These are phyloP conservation scores for Pseudogymnoascus pannorum DNA, from an alignment of 2,329 filamentous ascomycete species.

Conservation along the genomic window DNA sequence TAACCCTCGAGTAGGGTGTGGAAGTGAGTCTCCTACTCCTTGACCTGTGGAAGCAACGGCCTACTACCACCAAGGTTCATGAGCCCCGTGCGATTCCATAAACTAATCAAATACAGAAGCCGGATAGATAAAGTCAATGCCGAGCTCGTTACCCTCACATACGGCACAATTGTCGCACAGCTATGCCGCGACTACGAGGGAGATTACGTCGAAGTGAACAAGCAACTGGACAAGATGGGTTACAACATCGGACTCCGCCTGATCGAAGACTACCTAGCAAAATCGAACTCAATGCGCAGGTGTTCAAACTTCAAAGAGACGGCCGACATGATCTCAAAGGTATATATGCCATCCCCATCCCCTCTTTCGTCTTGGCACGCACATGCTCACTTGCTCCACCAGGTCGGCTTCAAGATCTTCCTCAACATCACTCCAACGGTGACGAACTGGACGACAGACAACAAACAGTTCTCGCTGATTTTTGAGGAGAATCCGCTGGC, in stretches of 20 bases:
- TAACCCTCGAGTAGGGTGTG: slow-evolving; percentile 29
- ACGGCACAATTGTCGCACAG: slow-evolving; percentile 94
- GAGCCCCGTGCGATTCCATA: slow-evolving; percentile 1
- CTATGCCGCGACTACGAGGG: slow-evolving; percentile 93
- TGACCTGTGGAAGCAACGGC: not conserved
- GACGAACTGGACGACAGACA: slow-evolving; percentile 93
- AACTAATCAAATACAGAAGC: slow-evolving; percentile 52
- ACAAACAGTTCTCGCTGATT: slow-evolving; percentile 89
- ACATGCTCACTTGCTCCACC: not conserved
- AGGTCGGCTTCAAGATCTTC: slow-evolving; percentile 99
- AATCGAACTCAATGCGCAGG: slow-evolving; percentile 80
- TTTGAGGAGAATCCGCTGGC: slow-evolving; percentile 96
- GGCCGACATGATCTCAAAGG: slow-evolving; percentile 92
- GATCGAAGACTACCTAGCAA: slow-evolving; percentile 96
- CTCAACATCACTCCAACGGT: slow-evolving; percentile 91
- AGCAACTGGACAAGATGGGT: slow-evolving; percentile 97
- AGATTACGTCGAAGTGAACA: slow-evolving; percentile 93
- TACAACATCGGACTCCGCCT: slow-evolving; percentile 95
- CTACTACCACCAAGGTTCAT: not conserved
- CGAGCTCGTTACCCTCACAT: slow-evolving; percentile 93
- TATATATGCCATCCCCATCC: slow-evolving; percentile 31
- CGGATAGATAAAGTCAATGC: slow-evolving; percentile 97
- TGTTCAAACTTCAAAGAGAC: slow-evolving; percentile 94
- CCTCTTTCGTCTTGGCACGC: not conserved
- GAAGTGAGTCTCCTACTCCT: slow-evolving; percentile 28